A percentile compares a stretch with the other conserved stretches of the same genome.
Evolutionary conservation across 2,329 filamentous ascomycete genomes (phyloP).

Genomic region (Cryphonectria nitschkei): DNA sequence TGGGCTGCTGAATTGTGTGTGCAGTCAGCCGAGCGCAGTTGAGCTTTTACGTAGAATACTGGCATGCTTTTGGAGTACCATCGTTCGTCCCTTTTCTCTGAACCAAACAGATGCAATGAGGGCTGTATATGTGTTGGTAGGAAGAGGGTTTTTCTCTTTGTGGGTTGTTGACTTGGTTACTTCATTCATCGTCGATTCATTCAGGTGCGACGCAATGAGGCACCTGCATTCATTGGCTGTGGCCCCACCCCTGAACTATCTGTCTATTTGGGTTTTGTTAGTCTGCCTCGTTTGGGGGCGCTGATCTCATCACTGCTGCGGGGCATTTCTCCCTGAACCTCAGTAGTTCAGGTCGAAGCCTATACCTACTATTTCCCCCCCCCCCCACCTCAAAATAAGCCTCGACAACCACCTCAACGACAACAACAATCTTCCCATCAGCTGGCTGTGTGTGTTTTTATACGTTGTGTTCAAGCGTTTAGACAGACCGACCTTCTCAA

Average conservation of each 20-base stretch:
- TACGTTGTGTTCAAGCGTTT: not conserved
- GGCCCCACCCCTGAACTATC: not conserved
- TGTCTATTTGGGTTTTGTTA: not conserved
- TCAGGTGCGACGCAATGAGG: not conserved
- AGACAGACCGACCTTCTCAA: not conserved
- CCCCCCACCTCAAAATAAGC: too few species aligned
- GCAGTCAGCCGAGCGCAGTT: not conserved
- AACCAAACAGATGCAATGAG: not conserved
- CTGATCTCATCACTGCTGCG: conserved; percentile 11
- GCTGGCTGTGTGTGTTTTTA: not conserved
- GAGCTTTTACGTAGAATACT: too few species aligned
- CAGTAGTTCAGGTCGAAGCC: not conserved
- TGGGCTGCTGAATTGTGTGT: not conserved
- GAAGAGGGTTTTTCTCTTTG: not conserved
- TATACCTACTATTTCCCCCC: not conserved
- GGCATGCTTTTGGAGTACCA: not conserved
- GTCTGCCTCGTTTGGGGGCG: not conserved
- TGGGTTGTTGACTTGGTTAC: too few species aligned
- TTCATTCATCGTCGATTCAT: too few species aligned
- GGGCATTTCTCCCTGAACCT: not conserved
- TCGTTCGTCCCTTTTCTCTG: not conserved
- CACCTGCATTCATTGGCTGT: not conserved
- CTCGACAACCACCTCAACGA: not conserved
- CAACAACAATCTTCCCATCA: not conserved
- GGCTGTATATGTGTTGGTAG: too few species aligned